Percentiles rank a stretch among this genome's conserved stretches.
These are phyloP conservation scores for Phlyctochytrium arcticum DNA, from an alignment of 192 early-diverging fungal genomes.

Conservation along the genomic window DNA sequence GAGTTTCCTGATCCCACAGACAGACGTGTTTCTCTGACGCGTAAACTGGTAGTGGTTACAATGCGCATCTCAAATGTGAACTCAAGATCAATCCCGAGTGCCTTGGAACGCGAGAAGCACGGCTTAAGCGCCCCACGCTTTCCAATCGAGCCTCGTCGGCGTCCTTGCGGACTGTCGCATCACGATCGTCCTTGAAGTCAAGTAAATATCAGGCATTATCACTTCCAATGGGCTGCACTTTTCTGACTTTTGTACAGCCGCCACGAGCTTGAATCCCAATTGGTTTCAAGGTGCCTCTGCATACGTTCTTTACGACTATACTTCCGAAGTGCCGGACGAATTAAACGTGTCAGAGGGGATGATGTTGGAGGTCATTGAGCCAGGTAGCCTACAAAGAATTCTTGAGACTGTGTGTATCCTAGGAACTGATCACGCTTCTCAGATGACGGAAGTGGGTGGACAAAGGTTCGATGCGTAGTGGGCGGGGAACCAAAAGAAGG, in stretches of 20 bases:
- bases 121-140: no score
- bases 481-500: conserved; percentile 2
- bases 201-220: no score
- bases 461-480: neutral
- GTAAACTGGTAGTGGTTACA: conserved; percentile 50
- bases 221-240: no score
- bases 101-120: conserved; percentile 45
- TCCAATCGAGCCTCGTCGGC: no score
- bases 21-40: neutral
- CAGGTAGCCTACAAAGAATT: no score
- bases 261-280: no score
- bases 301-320: conserved; percentile 27
- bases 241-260: no score
- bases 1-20: neutral
- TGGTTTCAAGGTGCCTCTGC: conserved; percentile 9
- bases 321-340: conserved; percentile 15
- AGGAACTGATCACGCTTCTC: no score
- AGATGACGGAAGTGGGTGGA: conserved; percentile 44
- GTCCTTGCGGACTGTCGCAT: no score
- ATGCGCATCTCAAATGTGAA: conserved; percentile 76
- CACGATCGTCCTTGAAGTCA: no score
- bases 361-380: conserved; percentile 4
- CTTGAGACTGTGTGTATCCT: no score
- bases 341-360: conserved; percentile 11
- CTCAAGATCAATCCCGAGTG: conserved; percentile 71